phyloP scores from a whole-genome alignment of 257 asterid species.

The Nicotiana benthamiana region DNA sequence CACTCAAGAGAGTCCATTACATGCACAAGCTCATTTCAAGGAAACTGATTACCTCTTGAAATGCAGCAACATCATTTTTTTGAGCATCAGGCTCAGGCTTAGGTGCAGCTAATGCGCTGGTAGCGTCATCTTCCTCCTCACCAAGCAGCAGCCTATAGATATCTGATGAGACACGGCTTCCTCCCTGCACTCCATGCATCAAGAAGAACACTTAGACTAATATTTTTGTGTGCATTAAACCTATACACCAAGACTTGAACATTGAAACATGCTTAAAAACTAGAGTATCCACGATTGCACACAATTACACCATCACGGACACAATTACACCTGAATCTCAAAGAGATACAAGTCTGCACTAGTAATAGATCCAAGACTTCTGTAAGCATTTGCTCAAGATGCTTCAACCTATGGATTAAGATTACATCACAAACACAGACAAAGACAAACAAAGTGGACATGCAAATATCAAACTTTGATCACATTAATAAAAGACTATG shows the following conservation, averaged over 20 bases:
- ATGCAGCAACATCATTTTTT: slow-evolving; percentile 38
- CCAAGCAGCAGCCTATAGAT: slow-evolving; percentile 67
- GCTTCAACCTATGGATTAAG: too few relatives aligned
- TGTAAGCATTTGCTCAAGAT: not conserved
- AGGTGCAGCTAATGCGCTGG: slow-evolving; percentile 75
- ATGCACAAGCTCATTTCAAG: not conserved
- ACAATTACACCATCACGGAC: not conserved
- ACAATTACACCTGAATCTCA: not conserved
- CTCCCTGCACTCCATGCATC: slow-evolving; percentile 49
- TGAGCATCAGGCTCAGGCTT: slow-evolving; percentile 73
- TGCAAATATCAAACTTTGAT: not conserved
- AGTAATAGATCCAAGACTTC: not conserved
- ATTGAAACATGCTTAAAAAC: not conserved
- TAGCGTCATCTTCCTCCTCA: slow-evolving; percentile 99
- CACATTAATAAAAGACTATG: not conserved
- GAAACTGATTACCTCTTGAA: slow-evolving; percentile 47
- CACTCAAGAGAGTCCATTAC: not conserved
- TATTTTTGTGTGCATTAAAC: not conserved
- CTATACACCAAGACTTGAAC: not conserved
- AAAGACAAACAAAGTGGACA: not conserved
- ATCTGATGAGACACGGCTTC: slow-evolving; percentile 77
- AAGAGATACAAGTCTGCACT: not conserved
- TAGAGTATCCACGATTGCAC: not conserved
- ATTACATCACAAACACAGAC: not conserved
- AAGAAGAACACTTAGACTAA: slow-evolving; percentile 9